Evolutionary conservation across 2,329 filamentous ascomycete species (phyloP).

Genomic region (Venturia nashicola): DNA sequence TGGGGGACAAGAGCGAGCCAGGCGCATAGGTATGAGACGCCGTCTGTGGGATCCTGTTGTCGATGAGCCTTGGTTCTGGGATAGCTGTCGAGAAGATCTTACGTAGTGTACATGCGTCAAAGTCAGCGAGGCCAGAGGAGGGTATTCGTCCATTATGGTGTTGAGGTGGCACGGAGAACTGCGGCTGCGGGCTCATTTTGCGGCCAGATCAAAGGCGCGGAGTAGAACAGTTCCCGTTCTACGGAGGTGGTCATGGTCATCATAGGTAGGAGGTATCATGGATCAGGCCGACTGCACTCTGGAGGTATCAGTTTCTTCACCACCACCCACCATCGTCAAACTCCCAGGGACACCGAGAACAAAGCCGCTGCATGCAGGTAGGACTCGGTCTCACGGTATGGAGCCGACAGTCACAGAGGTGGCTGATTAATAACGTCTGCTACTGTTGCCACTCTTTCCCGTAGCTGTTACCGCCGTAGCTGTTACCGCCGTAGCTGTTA

Average conservation of each 20-base stretch:
- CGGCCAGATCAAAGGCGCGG: too few species aligned
- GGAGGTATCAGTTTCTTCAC: too few species aligned
- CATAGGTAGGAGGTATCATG: too few species aligned
- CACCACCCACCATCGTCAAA: neutral
- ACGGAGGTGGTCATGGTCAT: neutral
- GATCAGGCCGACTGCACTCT: too few species aligned
- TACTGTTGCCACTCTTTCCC: neutral
- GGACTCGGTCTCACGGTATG: neutral
- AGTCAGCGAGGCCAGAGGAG: conserved; percentile 74
- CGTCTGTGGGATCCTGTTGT: conserved; percentile 68
- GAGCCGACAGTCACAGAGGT: neutral
- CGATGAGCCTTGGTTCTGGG: neutral
- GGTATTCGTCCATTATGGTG: conserved; percentile 29
- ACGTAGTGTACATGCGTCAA: conserved; percentile 96
- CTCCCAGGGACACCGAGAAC: neutral
- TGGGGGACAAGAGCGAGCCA: conserved; percentile 92
- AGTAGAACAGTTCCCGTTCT: too few species aligned
- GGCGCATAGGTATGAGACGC: conserved; percentile 74
- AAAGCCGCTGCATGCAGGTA: neutral
- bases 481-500: neutral
- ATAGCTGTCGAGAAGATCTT: conserved; percentile 21
- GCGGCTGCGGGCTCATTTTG: too few species aligned
- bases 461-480: neutral
- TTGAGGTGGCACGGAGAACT: neutral
- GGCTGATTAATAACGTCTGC: neutral